These are phyloP conservation scores for Craspedostauros australis DNA, from an alignment of 108 stramenopile species.

Conservation along the genomic window DNA sequence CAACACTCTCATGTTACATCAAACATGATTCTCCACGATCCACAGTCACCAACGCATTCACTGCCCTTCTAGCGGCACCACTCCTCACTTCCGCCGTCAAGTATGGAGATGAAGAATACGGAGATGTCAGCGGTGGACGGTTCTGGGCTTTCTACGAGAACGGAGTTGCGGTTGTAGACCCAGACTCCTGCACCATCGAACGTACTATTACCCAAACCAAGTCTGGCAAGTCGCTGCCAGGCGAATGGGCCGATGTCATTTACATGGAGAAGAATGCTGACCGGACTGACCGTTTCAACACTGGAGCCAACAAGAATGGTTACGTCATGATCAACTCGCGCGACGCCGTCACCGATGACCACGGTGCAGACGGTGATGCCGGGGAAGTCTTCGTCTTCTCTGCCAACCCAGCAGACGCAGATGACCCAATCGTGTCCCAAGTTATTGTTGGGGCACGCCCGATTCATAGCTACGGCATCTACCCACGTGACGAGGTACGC, in stretches of 20 bases:
- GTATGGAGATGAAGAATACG: conserved; percentile 17
- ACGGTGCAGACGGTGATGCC: not conserved
- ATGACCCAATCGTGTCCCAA: not conserved
- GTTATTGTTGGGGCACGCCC: conserved; percentile 7
- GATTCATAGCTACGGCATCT: conserved; percentile 12
- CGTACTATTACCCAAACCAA: conserved; percentile 6
- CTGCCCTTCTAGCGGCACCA: no score
- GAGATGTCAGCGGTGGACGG: conserved; percentile 7
- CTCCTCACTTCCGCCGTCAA: no score
- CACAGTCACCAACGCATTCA: no score
- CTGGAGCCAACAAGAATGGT: not conserved
- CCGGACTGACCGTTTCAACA: not conserved
- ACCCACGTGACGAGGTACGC: conserved; percentile 2
- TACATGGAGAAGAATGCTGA: conserved; percentile 7
- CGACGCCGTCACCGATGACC: not conserved
- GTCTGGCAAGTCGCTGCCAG: conserved; percentile 2
- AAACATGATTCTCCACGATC: no score
- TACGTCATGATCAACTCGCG: conserved; percentile 6
- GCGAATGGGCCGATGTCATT: conserved; percentile 2
- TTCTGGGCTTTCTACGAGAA: conserved; percentile 14
- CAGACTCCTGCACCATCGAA: conserved; percentile 10
- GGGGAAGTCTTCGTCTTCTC: conserved; percentile 1
- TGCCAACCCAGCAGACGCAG: not conserved
- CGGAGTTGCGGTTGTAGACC: conserved; percentile 12
- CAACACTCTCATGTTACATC: no score